Conservation (phyloP, 2,329 filamentous ascomycete species). For the Pseudonectria buxi region DNA sequence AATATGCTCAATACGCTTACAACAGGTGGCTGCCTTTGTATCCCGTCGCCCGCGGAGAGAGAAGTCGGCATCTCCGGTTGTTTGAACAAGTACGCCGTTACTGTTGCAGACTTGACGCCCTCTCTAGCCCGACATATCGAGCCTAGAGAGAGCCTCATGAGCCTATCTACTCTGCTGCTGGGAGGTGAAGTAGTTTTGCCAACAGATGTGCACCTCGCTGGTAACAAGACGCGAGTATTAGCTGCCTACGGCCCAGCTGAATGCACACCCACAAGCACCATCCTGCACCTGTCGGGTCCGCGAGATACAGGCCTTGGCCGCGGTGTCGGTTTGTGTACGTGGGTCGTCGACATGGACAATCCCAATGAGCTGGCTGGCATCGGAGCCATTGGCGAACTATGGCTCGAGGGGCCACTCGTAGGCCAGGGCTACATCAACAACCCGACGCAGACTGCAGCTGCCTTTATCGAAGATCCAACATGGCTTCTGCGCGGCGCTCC, state of each 20-base stretch:
- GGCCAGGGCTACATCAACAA: background rate
- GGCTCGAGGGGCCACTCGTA: background rate
- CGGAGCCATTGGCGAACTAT: background rate
- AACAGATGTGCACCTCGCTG: background rate
- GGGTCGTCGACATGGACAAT: background rate
- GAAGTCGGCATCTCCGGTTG: background rate
- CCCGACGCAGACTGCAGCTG: background rate
- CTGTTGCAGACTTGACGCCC: background rate
- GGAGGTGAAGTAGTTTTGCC: background rate
- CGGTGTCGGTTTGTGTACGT: background rate
- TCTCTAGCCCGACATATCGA: too few relatives aligned
- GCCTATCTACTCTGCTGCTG: background rate
- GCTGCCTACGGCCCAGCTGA: background rate
- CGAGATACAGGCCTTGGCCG: background rate
- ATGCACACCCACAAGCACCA: background rate
- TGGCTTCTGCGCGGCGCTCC: background rate
- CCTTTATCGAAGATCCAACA: background rate
- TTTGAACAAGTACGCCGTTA: background rate
- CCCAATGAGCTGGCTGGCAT: background rate
- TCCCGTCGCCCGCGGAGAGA: background rate
- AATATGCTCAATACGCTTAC: constrained; percentile 2
- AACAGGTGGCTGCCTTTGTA: constrained; percentile 2
- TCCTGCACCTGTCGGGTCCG: background rate
- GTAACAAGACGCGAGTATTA: background rate
- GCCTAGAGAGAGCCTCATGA: too few relatives aligned